A percentile compares a stretch with the other conserved stretches of the same genome.
Conservation (phyloP, 345 rosid species). For the Arabis hirsuta region DNA sequence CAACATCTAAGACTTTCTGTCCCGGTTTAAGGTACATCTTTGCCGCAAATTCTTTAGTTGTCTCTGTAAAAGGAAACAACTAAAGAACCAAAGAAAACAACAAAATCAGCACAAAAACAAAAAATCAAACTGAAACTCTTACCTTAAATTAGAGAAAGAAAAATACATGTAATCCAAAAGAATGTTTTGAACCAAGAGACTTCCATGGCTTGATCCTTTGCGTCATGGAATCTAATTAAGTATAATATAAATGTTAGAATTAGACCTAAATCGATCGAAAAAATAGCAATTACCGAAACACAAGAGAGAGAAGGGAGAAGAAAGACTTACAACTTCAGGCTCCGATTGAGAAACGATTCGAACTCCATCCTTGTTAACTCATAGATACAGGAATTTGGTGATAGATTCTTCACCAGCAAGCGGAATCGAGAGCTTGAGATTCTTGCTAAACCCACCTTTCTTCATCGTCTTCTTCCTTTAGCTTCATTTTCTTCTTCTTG, state of each 20-base stretch:
- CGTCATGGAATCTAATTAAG: too few species aligned
- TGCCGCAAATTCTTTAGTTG: slow-evolving; percentile 90
- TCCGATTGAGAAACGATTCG: slow-evolving; percentile 66
- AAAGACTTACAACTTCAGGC: slow-evolving; percentile 60
- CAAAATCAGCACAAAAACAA: too few species aligned
- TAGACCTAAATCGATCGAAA: too few species aligned
- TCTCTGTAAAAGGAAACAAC: slow-evolving; percentile 59
- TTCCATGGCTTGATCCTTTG: slow-evolving; percentile 71
- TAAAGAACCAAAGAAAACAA: too few species aligned
- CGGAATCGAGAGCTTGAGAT: slow-evolving; percentile 71
- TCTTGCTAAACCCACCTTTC: slow-evolving; percentile 62
- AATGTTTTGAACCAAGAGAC: slow-evolving; percentile 90
- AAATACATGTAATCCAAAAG: slow-evolving; percentile 87
- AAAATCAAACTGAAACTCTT: too few species aligned
- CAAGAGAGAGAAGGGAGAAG: neutral
- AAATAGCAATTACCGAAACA: neutral
- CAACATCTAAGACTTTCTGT: slow-evolving; percentile 94
- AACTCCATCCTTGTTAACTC: slow-evolving; percentile 88
- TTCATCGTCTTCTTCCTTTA: slow-evolving; percentile 50
- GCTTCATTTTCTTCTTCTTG: neutral
- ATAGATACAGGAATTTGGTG: slow-evolving; percentile 75
- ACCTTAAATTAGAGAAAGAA: neutral
- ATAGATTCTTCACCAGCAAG: slow-evolving; percentile 55
- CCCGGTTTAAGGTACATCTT: slow-evolving; percentile 85
- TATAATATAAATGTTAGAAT: too few species aligned